Percentiles rank a stretch among this genome's conserved stretches.
Conservation (phyloP, 805 yeast species). For the Spathaspora passalidarum region DNA sequence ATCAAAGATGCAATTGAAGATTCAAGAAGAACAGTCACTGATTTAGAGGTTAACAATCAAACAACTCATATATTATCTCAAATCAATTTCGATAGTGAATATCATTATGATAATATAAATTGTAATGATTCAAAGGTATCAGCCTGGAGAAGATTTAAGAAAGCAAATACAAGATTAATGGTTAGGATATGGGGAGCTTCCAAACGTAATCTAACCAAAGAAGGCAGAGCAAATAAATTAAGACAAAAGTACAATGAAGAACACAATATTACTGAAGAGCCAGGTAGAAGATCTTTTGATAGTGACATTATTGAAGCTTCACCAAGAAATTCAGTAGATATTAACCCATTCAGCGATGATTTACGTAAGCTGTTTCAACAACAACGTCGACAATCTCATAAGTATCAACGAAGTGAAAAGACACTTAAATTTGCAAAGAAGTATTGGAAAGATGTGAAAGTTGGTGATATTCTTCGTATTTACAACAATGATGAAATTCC, state of each 20-base stretch:
- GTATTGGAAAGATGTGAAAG: conserved; percentile 69
- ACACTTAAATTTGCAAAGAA: conserved; percentile 29
- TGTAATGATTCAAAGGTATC: conserved; percentile 62
- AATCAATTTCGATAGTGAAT: conserved; percentile 18
- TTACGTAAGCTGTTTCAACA: conserved; percentile 17
- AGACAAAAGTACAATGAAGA: conserved; percentile 13
- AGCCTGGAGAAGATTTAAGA: conserved; percentile 68
- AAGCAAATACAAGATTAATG: conserved; percentile 35
- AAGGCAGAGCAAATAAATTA: conserved; percentile 32
- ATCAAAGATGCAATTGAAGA: conserved; percentile 81
- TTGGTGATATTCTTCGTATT: conserved; percentile 70
- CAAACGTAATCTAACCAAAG: conserved; percentile 29
- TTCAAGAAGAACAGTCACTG: conserved; percentile 68
- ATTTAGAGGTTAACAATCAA: conserved; percentile 74
- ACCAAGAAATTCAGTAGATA: conserved; percentile 14
- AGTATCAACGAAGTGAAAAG: conserved; percentile 10
- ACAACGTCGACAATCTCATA: conserved; percentile 9
- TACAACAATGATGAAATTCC: conserved; percentile 74
- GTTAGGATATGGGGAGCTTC: conserved; percentile 23
- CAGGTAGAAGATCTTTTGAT: conserved; percentile 31
- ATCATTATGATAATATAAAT: conserved; percentile 48
- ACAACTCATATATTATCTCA: conserved; percentile 58
- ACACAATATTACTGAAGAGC: conserved; percentile 6
- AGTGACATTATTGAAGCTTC: conserved; percentile 17
- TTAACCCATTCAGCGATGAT: conserved; percentile 14